Conservation (phyloP, 2,329 filamentous ascomycete genomes). For the Thielaviopsis cerberus region DNA sequence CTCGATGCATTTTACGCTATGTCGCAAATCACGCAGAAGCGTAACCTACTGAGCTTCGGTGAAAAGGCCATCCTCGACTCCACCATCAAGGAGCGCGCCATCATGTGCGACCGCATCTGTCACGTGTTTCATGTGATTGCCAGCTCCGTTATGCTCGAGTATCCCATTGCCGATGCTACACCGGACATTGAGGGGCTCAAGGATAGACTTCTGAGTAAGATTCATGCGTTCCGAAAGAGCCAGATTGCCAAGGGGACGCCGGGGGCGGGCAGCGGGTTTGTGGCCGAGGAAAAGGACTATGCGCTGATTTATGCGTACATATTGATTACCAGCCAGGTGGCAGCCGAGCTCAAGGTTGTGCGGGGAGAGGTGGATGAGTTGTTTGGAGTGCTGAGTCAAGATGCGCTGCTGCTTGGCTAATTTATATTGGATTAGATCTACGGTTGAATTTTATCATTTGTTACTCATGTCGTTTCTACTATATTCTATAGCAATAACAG, state of each 20-base stretch:
- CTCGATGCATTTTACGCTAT: constrained; percentile 91
- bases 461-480: background rate
- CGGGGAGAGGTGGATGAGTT: constrained; percentile 42
- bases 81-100: constrained; percentile 58
- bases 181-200: constrained; percentile 66
- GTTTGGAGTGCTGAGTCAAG: constrained; percentile 44
- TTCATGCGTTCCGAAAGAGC: constrained; percentile 69
- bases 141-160: constrained; percentile 84
- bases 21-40: constrained; percentile 77
- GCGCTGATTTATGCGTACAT: constrained; percentile 84
- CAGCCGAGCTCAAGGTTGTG: constrained; percentile 42
- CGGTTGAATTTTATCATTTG: too few species aligned
- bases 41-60: constrained; percentile 54
- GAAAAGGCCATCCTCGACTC: constrained; percentile 65
- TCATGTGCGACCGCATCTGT: constrained; percentile 74
- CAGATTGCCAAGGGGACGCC: constrained; percentile 23
- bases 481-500: too few species aligned
- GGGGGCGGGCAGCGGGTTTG: constrained; percentile 17
- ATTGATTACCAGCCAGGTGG: constrained; percentile 47
- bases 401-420: constrained; percentile 38
- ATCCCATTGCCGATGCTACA: constrained; percentile 74
- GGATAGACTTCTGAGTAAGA: constrained; percentile 67
- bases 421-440: background rate
- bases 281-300: constrained; percentile 60
- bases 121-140: constrained; percentile 77